These are phyloP conservation scores for Cornus florida DNA, from an alignment of 148 eudicot species.

Conservation along the genomic window DNA sequence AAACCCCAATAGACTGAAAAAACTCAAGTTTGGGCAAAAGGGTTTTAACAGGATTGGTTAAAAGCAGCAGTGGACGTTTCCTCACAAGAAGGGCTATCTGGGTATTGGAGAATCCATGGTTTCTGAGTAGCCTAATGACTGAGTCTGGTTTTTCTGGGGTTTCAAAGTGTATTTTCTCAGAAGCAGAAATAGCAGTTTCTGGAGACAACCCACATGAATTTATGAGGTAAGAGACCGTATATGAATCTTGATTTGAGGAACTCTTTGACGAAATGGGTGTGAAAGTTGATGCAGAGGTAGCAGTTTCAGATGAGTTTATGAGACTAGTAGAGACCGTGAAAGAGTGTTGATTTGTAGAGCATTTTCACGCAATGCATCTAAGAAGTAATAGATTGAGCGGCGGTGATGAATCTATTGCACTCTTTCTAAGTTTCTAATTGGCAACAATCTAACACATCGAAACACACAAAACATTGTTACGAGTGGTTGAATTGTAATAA, in stretches of 20 bases:
- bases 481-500: background rate
- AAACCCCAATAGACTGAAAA: constrained; percentile 17
- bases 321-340: no score
- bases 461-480: background rate
- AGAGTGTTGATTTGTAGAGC: background rate
- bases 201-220: constrained; percentile 25
- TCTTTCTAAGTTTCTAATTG: background rate
- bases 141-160: background rate
- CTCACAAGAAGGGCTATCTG: constrained; percentile 11
- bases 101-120: constrained; percentile 16
- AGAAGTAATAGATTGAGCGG: background rate
- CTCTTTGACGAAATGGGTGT: background rate
- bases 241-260: background rate
- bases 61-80: constrained; percentile 10
- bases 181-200: constrained; percentile 10
- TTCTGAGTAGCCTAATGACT: background rate
- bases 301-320: background rate
- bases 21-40: constrained; percentile 27
- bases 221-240: constrained; percentile 5
- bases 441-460: background rate
- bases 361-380: background rate
- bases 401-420: background rate
- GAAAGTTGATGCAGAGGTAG: background rate
- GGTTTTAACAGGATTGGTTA: constrained; percentile 6
- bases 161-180: constrained; percentile 4